These are phyloP conservation scores for Pelargonium australe DNA, from an alignment of 441 rosid genomes.

Conservation along the genomic window DNA sequence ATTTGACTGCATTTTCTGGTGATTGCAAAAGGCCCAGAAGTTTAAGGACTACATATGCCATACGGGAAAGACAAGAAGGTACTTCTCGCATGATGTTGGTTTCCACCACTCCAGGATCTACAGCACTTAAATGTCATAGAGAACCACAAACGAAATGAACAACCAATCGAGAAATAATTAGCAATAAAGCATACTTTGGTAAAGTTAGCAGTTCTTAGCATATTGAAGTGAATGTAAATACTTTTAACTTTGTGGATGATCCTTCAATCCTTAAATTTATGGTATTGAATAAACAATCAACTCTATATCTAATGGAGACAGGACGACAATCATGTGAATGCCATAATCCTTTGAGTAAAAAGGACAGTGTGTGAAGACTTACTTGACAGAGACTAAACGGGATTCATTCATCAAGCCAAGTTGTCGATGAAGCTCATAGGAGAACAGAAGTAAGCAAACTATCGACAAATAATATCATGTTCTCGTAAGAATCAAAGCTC, in stretches of 20 bases:
- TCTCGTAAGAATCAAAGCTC: slow-evolving; percentile 20
- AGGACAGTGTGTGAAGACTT: slow-evolving; percentile 22
- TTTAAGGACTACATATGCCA: slow-evolving; percentile 40
- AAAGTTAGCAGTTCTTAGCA: no score
- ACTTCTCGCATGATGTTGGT: slow-evolving; percentile 90
- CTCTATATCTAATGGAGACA: not conserved
- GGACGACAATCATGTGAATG: not conserved
- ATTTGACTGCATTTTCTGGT: slow-evolving; percentile 51
- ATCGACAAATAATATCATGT: slow-evolving; percentile 22
- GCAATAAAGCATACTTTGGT: no score
- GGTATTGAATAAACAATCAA: not conserved
- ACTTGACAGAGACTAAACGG: slow-evolving; percentile 61
- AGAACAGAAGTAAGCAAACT: slow-evolving; percentile 75
- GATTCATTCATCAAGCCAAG: slow-evolving; percentile 39
- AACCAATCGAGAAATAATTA: not conserved
- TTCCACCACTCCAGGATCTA: slow-evolving; percentile 79
- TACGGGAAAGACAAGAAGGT: slow-evolving; percentile 45
- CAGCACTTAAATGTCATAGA: slow-evolving; percentile 45
- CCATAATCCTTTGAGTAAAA: not conserved
- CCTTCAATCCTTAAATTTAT: not conserved
- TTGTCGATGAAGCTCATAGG: slow-evolving; percentile 68
- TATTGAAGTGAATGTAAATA: not conserved
- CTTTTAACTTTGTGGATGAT: not conserved
- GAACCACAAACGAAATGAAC: slow-evolving; percentile 6
- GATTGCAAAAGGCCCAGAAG: slow-evolving; percentile 54